Evolutionary conservation across 345 rosid species (phyloP).

Genomic region (Camelina laxa): DNA sequence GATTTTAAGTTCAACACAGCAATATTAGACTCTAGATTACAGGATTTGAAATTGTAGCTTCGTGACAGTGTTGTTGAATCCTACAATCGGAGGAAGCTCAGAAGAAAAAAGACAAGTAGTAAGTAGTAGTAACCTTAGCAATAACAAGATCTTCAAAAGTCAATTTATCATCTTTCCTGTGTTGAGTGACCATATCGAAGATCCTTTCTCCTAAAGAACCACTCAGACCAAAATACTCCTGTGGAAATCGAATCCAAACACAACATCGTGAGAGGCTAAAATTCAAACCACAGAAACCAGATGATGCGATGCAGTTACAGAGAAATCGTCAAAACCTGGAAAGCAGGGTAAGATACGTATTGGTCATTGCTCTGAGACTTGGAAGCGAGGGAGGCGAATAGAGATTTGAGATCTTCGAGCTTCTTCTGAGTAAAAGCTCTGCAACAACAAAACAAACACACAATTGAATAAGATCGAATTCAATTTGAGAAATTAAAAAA

Average conservation of each 20-base stretch:
- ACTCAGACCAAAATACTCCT: slow-evolving; percentile 66
- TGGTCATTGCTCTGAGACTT: slow-evolving; percentile 58
- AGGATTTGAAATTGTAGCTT: background rate
- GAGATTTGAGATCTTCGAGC: slow-evolving; percentile 67
- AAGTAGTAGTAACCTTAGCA: slow-evolving; percentile 58
- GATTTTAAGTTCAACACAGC: background rate
- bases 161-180: slow-evolving; percentile 63
- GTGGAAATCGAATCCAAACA: slow-evolving; percentile 1
- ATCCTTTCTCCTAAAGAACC: slow-evolving; percentile 69
- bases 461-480: slow-evolving; percentile 12
- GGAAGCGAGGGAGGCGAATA: slow-evolving; percentile 67
- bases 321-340: slow-evolving; percentile 57
- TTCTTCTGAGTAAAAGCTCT: slow-evolving; percentile 76
- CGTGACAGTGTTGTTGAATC: background rate
- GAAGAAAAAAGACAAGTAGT: slow-evolving; percentile 20
- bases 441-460: slow-evolving; percentile 12
- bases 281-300: slow-evolving; percentile 2
- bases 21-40: background rate
- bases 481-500: background rate
- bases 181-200: slow-evolving; percentile 68
- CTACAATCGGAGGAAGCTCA: background rate
- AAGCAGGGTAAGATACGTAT: slow-evolving; percentile 56
- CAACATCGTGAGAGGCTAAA: background rate
- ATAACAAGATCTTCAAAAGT: slow-evolving; percentile 76
- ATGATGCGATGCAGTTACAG: background rate